Evolutionary conservation across 192 early-diverging fungal genomes (phyloP).

Genomic region (Coemansia sp.): DNA sequence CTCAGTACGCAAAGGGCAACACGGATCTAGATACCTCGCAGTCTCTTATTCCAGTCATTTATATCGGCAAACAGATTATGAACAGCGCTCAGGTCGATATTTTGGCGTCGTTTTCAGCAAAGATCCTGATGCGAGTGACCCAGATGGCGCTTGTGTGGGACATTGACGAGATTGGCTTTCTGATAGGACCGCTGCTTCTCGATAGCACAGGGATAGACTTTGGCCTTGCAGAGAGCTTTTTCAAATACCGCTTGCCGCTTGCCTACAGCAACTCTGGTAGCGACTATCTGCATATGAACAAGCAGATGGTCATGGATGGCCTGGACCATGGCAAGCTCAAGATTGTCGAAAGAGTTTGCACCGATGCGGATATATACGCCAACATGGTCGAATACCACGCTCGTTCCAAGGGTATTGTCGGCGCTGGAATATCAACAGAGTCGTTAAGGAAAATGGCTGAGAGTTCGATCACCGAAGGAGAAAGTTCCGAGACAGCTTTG

Average conservation of each 20-base stretch:
- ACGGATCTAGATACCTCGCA: constrained; percentile 7
- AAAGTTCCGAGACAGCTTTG: not conserved
- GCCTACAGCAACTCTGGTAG: not conserved
- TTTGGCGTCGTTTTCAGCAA: constrained; percentile 58
- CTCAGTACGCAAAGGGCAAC: constrained; percentile 18
- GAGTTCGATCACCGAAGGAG: not conserved
- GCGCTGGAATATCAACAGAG: not conserved
- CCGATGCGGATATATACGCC: constrained; percentile 31
- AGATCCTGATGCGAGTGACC: constrained; percentile 51
- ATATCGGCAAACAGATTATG: constrained; percentile 31
- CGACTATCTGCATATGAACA: no score
- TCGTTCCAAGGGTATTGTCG: not conserved
- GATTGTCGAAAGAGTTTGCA: constrained; percentile 26
- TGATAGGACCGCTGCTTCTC: constrained; percentile 56
- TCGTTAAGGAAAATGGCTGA: not conserved
- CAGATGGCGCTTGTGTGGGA: constrained; percentile 56
- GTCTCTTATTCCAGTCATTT: constrained; percentile 14
- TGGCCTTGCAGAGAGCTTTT: constrained; percentile 24
- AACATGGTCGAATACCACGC: constrained; percentile 33
- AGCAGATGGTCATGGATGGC: constrained; percentile 34
- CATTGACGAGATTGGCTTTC: constrained; percentile 53
- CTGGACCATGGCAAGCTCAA: constrained; percentile 43
- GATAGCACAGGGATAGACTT: constrained; percentile 31
- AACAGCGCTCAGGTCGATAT: constrained; percentile 37
- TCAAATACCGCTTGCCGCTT: constrained; percentile 19